Conservation (phyloP, 2,329 filamentous ascomycete genomes). For the Nothophaeocryptopus gaeumannii region DNA sequence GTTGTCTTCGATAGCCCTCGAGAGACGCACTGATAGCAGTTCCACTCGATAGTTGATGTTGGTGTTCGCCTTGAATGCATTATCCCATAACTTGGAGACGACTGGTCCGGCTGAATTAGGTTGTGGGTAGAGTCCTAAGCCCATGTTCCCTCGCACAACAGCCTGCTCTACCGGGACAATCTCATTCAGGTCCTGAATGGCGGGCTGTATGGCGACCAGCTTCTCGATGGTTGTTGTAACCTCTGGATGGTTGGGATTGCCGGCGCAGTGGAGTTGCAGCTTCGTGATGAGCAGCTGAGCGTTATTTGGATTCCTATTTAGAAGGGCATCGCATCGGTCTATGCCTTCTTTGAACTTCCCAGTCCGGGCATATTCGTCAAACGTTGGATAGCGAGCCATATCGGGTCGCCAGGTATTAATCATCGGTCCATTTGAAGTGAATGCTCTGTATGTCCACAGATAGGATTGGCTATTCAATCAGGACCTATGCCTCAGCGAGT, state of each 20-base stretch:
- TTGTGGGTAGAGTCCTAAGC: slow-evolving; percentile 27
- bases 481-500: no score
- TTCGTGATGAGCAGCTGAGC: slow-evolving; percentile 32
- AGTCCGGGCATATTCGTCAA: slow-evolving; percentile 31
- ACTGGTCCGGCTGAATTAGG: slow-evolving; percentile 28
- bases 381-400: slow-evolving; percentile 36
- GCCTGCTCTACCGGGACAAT: slow-evolving; percentile 31
- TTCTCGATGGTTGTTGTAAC: slow-evolving; percentile 24
- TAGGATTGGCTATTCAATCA: no score
- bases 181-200: slow-evolving; percentile 29
- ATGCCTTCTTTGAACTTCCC: slow-evolving; percentile 33
- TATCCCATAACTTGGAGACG: slow-evolving; percentile 34
- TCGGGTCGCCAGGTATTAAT: background rate
- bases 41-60: slow-evolving; percentile 28
- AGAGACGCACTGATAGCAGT: slow-evolving; percentile 29
- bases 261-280: slow-evolving; percentile 29
- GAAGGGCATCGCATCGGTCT: slow-evolving; percentile 32
- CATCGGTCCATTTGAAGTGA: background rate
- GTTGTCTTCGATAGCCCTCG: slow-evolving; percentile 31
- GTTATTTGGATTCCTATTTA: slow-evolving; percentile 32
- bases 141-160: slow-evolving; percentile 20
- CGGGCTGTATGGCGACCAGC: slow-evolving; percentile 23
- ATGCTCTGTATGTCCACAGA: no score
- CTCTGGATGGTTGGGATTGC: slow-evolving; percentile 10
- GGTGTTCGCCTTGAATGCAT: slow-evolving; percentile 27